phyloP scores from a whole-genome alignment of 495 filamentous ascomycete species.

The Terfezia boudieri region DNA sequence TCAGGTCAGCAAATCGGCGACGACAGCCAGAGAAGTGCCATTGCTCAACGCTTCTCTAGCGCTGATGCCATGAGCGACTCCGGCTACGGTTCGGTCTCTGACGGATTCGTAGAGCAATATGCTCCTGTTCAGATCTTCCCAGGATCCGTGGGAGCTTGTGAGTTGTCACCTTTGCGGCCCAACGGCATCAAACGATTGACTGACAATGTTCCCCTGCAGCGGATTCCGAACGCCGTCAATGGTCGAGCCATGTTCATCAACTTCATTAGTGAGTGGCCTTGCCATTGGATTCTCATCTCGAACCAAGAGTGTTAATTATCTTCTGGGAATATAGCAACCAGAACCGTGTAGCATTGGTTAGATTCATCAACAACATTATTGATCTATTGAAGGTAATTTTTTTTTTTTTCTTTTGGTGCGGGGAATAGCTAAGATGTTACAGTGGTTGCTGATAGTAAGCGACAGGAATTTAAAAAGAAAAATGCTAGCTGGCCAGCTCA shows the following conservation, averaged over 20 bases:
- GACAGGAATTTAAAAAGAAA: slow-evolving; percentile 59
- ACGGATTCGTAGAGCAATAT: slow-evolving; percentile 28
- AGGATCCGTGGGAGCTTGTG: slow-evolving; percentile 24
- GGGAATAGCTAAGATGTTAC: neutral
- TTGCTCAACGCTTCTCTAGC: neutral
- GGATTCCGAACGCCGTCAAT: slow-evolving; percentile 34
- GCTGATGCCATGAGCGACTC: slow-evolving; percentile 38
- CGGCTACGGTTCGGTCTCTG: slow-evolving; percentile 57
- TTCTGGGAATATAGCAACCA: slow-evolving; percentile 43
- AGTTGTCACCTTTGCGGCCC: neutral
- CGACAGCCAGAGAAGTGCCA: neutral
- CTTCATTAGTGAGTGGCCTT: slow-evolving; percentile 34
- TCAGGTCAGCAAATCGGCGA: neutral
- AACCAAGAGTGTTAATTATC: neutral
- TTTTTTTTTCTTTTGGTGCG: neutral
- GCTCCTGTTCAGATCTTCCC: slow-evolving; percentile 27
- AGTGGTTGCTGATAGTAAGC: neutral
- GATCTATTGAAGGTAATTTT: slow-evolving; percentile 35
- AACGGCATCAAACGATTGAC: too few relatives aligned
- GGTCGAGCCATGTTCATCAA: slow-evolving; percentile 50
- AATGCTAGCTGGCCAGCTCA: slow-evolving; percentile 84
- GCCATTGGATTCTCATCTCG: neutral
- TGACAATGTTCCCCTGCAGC: slow-evolving; percentile 12
- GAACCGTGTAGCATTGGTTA: slow-evolving; percentile 62
- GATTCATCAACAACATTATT: slow-evolving; percentile 62